These are phyloP conservation scores for Blastobotrys indianensis DNA, from an alignment of 1,139 yeast genomes.

Conservation along the genomic window DNA sequence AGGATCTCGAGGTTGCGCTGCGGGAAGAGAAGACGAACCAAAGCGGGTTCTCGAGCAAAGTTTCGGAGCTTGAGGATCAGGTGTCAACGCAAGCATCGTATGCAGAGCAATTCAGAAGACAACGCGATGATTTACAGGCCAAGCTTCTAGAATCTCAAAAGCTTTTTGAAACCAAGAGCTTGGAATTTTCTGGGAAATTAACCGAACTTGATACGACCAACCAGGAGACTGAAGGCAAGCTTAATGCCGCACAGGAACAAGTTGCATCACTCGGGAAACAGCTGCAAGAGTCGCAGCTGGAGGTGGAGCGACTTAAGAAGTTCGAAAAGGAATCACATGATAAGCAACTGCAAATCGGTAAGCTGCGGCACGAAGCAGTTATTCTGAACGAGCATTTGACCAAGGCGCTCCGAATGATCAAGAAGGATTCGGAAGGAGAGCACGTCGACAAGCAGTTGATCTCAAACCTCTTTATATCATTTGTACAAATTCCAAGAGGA, in stretches of 20 bases:
- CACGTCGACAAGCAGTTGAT: slow-evolving; percentile 82
- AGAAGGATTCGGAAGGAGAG: slow-evolving; percentile 65
- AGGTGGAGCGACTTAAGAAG: slow-evolving; percentile 27
- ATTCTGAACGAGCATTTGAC: slow-evolving; percentile 89
- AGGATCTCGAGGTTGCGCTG: slow-evolving; percentile 37
- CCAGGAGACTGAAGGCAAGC: slow-evolving; percentile 22
- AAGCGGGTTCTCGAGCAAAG: slow-evolving; percentile 29
- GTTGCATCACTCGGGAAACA: slow-evolving; percentile 19
- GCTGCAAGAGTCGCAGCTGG: slow-evolving; percentile 24
- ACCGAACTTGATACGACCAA: slow-evolving; percentile 31
- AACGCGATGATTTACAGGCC: slow-evolving; percentile 21
- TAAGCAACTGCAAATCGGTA: slow-evolving; percentile 77
- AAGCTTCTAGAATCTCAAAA: slow-evolving; percentile 19
- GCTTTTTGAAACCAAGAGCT: slow-evolving; percentile 18
- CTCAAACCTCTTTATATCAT: slow-evolving; percentile 78
- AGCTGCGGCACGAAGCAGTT: slow-evolving; percentile 92
- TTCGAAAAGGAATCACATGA: slow-evolving; percentile 56
- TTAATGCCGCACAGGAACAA: slow-evolving; percentile 24
- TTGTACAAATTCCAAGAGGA: slow-evolving; percentile 82
- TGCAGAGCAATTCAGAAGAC: slow-evolving; percentile 23
- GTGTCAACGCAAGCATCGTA: slow-evolving; percentile 27
- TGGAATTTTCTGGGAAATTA: slow-evolving; percentile 17
- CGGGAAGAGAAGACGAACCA: slow-evolving; percentile 31
- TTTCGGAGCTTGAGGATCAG: slow-evolving; percentile 45
- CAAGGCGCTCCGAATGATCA: slow-evolving; percentile 78